Percentiles rank a stretch among this genome's conserved stretches.
Conservation (phyloP, 2,329 filamentous ascomycete genomes). For the Cucurbitaria berberidis region DNA sequence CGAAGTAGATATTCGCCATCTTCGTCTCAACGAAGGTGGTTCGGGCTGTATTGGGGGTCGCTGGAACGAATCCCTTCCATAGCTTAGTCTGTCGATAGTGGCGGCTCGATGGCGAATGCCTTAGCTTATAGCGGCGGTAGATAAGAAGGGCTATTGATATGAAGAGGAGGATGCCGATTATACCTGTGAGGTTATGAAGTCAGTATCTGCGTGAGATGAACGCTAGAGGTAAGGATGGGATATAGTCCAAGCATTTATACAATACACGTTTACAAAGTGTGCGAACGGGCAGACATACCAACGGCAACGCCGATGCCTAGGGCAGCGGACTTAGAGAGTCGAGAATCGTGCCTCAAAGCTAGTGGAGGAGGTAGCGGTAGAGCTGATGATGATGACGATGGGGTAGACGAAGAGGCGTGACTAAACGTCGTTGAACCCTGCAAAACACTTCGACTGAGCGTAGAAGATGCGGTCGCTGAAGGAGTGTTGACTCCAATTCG, state of each 20-base stretch:
- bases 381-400: neutral
- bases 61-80: constrained; percentile 28
- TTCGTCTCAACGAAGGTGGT: constrained; percentile 9
- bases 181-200: neutral
- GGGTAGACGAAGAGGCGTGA: neutral
- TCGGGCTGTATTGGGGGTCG: constrained; percentile 10
- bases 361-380: neutral
- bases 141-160: constrained; percentile 12
- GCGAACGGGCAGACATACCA: neutral
- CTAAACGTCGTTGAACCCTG: no score
- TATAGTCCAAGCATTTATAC: neutral
- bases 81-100: constrained; percentile 18
- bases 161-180: constrained; percentile 11
- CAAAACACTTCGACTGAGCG: neutral
- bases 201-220: neutral
- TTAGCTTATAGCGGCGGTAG: constrained; percentile 12
- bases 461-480: neutral
- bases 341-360: neutral
- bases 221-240: neutral
- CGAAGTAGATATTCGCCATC: constrained; percentile 15
- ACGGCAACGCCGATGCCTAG: constrained; percentile 24
- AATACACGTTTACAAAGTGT: neutral
- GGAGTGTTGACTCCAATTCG: neutral
- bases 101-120: constrained; percentile 1
- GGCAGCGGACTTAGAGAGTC: constrained; percentile 15